phyloP scores from a whole-genome alignment of 2,329 filamentous ascomycete species.

The Aspergillus intermedius region DNA sequence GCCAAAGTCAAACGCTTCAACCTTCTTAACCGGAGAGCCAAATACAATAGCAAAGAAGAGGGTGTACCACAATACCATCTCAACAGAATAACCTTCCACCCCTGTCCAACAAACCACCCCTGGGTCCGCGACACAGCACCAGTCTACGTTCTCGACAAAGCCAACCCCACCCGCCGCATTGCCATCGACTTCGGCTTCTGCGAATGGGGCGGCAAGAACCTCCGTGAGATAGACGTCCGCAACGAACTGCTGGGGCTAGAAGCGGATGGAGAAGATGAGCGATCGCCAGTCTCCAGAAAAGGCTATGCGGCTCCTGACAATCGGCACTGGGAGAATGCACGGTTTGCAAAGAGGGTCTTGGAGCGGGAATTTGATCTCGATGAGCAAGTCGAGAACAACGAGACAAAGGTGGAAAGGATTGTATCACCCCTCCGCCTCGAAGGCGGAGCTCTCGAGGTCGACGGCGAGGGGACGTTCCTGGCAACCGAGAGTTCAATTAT shows the following conservation, averaged over 20 bases:
- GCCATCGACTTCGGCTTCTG: constrained; percentile 16
- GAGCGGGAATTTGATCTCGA: constrained; percentile 8
- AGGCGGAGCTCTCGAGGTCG: constrained; percentile 22
- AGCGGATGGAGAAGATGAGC: constrained; percentile 2
- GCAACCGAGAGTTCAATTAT: constrained; percentile 24
- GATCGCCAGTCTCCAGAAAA: neutral
- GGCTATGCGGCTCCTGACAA: neutral
- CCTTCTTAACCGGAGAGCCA: neutral
- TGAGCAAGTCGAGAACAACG: no score
- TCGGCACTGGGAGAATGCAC: constrained; percentile 6
- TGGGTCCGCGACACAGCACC: constrained; percentile 18
- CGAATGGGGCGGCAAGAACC: constrained; percentile 15
- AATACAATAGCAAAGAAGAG: constrained; percentile 9
- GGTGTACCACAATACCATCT: constrained; percentile 8
- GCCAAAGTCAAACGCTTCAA: neutral
- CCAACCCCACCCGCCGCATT: constrained; percentile 9
- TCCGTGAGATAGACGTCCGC: constrained; percentile 7
- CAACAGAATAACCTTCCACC: constrained; percentile 9
- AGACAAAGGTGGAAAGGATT: constrained; percentile 5
- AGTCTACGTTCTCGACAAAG: constrained; percentile 13
- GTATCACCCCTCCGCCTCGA: constrained; percentile 16
- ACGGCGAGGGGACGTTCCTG: constrained; percentile 26
- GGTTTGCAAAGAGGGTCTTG: constrained; percentile 13
- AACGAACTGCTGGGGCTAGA: neutral
- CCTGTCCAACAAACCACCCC: constrained; percentile 13